Evolutionary conservation across 2,329 filamentous ascomycete species (phyloP), one percentile per base, ranked within the genome.

Genomic region (Pseudopyricularia cyperi): DNA sequence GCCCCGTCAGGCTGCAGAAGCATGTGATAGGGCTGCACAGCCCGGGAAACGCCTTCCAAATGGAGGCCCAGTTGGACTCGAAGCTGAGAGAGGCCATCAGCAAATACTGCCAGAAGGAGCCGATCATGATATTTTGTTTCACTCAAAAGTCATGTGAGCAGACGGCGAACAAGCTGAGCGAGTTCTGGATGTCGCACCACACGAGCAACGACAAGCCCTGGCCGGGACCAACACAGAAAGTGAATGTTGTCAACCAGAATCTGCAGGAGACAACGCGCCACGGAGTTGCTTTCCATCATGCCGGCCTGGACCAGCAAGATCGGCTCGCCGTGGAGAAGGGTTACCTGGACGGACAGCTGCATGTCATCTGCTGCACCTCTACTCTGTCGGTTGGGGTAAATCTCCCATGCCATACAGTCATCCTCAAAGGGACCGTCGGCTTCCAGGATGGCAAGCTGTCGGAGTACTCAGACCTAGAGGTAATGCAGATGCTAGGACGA

Each of bases 401-500:
- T 61, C 66, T 94, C 9, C 89, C 88, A 9, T 89, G 87, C 55
- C 85, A 93, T 61, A 78, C 90, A 3, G 87, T 90, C 4, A 80
- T 94, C 9, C 77, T 95, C 52, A 94, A 94, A 63, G 86, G 87
- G 22, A 94, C 88, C 0, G 75, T 82, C 3, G 72, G 74, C 0
- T 90, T 80, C 65, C 77, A 79, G 53, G 76, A 80, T 53, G 71
- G 74, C 7, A 73, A 67, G 7, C 60, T 78, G 35, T 77, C 81
- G 52, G 87, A 93, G 62, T 89, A 89, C 57, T 82, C 86, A 0
- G 87, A 93, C 61, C 71, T 94, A 5, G 88, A 94, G 58, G 77
- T 91, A 55, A 91, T 91, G 83, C 88, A 95, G 60, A 94, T 95
- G 88, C 76, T 94, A 48, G 88, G 88, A 7, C 80, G 88, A 56